Evolutionary conservation across 768 basidiomycete species (phyloP).

Genomic region (Pulveroboletus sp.): DNA sequence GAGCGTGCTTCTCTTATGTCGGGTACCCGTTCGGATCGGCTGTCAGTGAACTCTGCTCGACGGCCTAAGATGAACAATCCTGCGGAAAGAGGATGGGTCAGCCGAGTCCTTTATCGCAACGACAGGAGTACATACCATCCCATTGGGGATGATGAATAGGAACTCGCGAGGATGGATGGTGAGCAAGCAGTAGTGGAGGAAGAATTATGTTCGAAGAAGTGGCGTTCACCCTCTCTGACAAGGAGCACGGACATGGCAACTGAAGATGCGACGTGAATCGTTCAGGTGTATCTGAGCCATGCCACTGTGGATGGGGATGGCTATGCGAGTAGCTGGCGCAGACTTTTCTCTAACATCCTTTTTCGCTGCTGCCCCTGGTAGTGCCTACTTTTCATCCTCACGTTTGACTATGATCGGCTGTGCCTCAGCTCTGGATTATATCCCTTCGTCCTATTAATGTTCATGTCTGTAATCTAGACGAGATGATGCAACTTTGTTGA

Average conservation of each 20-base stretch:
- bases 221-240: constrained; percentile 9
- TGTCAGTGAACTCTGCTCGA: constrained; percentile 29
- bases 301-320: no score
- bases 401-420: constrained; percentile 3
- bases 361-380: constrained; percentile 4
- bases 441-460: neutral
- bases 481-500: constrained; percentile 7
- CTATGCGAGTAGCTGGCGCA: no score
- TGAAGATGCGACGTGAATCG: constrained; percentile 7
- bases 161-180: constrained; percentile 50
- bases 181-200: constrained; percentile 29
- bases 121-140: constrained; percentile 44
- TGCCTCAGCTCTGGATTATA: constrained; percentile 1
- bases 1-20: constrained; percentile 54
- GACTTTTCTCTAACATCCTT: neutral
- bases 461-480: constrained; percentile 11
- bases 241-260: constrained; percentile 3
- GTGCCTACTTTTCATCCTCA: constrained; percentile 28
- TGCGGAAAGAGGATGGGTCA: constrained; percentile 42
- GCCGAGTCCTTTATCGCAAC: constrained; percentile 43
- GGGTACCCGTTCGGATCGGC: constrained; percentile 33
- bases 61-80: constrained; percentile 20
- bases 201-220: constrained; percentile 15
- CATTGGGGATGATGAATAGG: constrained; percentile 51
- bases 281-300: neutral